Base-by-base conservation (phyloP, 176 grass and related monocot species). In the Triticum urartu region DNA sequence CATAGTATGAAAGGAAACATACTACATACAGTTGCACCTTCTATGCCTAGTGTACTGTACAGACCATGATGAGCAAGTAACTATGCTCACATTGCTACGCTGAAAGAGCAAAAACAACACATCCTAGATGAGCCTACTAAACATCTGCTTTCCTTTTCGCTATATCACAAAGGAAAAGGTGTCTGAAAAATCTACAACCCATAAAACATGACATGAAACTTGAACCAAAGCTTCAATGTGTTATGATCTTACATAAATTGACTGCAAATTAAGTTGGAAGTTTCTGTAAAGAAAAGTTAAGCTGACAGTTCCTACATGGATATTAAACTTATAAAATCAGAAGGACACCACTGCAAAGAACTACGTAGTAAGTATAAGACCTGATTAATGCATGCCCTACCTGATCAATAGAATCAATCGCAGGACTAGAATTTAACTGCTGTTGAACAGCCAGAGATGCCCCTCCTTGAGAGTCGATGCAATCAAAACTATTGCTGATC, bases 381-480 rank as follows among this genome's bases (percentile, higher is more conserved):
- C 34, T 58, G 75, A 13, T 75, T 45, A 28, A 75, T 45, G 21
- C 12, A 70, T 61, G 3, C 3, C 34, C 36, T 86, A 90, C 83
- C 87, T 87, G 64, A 72, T 86, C 85, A 68, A 65, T 47, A 11
- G 59, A 87, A 79, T 42, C 77, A 87, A 63, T 35, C 58, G 26
- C 68, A 79, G 18, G 75, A 62, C 26, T 61, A 79, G 80, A 81
- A 80, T 63, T 78, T 80, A 71, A 85, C 43, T 50, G 54, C 22
- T 77, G 21, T 75, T 78, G 71, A 84, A 69, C 73, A 68, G 64
- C n/a, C 63, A 78, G 66, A 90, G 68, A 36, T 78, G 62, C 35
- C 48, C 72, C 85, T 67, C 45, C 52, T 75, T 72, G 67, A 62
- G 74, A 84, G 42, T 50, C 39, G n/a, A 50, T 63, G 66, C 63